Percentiles rank a stretch among this genome's conserved stretches.
phyloP scores from a whole-genome alignment of 768 basidiomycete species.

The Russula earlei region DNA sequence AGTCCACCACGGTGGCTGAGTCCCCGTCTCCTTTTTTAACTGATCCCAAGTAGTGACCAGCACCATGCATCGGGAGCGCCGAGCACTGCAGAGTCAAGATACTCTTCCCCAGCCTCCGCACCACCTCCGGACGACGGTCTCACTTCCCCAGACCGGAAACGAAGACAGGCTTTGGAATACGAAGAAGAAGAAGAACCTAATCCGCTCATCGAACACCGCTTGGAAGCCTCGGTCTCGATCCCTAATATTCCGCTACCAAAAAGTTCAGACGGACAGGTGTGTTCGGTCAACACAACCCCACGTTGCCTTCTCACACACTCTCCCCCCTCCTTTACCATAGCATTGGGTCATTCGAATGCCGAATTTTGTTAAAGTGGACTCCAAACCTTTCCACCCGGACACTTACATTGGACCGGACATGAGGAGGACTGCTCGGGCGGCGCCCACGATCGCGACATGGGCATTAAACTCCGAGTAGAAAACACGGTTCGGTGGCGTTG shows the following conservation, averaged over 20 bases:
- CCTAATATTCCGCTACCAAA: slow-evolving; percentile 82
- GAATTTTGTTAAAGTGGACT: slow-evolving; percentile 85
- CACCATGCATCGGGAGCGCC: slow-evolving; percentile 7
- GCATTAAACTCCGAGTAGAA: slow-evolving; percentile 81
- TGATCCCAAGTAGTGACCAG: slow-evolving; percentile 2
- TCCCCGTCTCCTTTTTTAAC: background rate
- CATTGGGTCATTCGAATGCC: slow-evolving; percentile 91
- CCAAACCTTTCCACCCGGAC: slow-evolving; percentile 83
- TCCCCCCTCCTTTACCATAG: slow-evolving; percentile 32
- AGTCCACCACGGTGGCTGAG: slow-evolving; percentile 13
- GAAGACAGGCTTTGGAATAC: slow-evolving; percentile 67
- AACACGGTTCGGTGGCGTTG: slow-evolving; percentile 96
- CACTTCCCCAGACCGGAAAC: slow-evolving; percentile 47
- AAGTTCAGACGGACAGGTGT: slow-evolving; percentile 74
- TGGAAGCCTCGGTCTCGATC: slow-evolving; percentile 65
- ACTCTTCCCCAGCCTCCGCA: slow-evolving; percentile 27
- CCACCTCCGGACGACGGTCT: slow-evolving; percentile 46
- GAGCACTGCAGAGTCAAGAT: slow-evolving; percentile 22
- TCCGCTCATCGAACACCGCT: slow-evolving; percentile 42
- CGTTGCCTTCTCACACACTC: background rate
- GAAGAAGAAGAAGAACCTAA: slow-evolving; percentile 64
- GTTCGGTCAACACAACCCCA: slow-evolving; percentile 21
- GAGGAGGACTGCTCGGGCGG: slow-evolving; percentile 54
- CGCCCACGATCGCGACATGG: slow-evolving; percentile 64
- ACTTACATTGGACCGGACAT: slow-evolving; percentile 79